Conservation (phyloP, 2,329 filamentous ascomycete species). For the Arthrobotrys iridis region DNA sequence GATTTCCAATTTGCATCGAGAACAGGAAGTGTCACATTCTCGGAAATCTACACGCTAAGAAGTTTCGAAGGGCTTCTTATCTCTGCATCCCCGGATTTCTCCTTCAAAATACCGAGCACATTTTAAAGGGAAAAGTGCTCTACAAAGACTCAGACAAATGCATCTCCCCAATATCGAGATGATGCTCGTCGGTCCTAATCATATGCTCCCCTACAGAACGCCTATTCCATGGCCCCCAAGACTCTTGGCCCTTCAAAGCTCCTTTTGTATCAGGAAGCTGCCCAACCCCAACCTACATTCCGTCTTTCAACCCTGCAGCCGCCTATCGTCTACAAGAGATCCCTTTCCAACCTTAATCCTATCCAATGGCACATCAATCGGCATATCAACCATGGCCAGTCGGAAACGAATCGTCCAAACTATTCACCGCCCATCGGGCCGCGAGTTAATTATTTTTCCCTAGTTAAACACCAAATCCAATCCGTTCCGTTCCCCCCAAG, state of each 20-base stretch:
- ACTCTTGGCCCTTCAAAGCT: conserved; percentile 46
- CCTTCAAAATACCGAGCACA: conserved; percentile 1
- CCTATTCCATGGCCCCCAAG: conserved; percentile 22
- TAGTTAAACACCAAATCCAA: neutral
- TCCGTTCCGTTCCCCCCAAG: conserved; percentile 8
- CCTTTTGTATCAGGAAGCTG: conserved; percentile 53
- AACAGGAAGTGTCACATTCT: conserved; percentile 9
- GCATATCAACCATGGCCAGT: conserved; percentile 20
- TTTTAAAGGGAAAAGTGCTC: no score
- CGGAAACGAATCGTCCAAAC: conserved; percentile 18
- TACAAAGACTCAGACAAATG: conserved; percentile 15
- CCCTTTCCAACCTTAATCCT: conserved; percentile 23
- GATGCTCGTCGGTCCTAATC: conserved; percentile 19
- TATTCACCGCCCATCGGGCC: neutral
- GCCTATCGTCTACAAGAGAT: conserved; percentile 38
- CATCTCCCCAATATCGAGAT: conserved; percentile 20
- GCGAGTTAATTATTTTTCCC: conserved; percentile 14
- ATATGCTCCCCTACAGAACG: conserved; percentile 20
- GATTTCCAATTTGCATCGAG: neutral
- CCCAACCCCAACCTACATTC: conserved; percentile 35
- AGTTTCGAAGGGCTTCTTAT: neutral
- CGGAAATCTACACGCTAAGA: conserved; percentile 22
- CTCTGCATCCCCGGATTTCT: conserved; percentile 30
- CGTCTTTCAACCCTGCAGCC: conserved; percentile 41
- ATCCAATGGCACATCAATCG: conserved; percentile 16